Percentiles rank a stretch among this genome's conserved stretches.
phyloP scores from a whole-genome alignment of 805 yeast genomes.

The Wickerhamiella azyma region DNA sequence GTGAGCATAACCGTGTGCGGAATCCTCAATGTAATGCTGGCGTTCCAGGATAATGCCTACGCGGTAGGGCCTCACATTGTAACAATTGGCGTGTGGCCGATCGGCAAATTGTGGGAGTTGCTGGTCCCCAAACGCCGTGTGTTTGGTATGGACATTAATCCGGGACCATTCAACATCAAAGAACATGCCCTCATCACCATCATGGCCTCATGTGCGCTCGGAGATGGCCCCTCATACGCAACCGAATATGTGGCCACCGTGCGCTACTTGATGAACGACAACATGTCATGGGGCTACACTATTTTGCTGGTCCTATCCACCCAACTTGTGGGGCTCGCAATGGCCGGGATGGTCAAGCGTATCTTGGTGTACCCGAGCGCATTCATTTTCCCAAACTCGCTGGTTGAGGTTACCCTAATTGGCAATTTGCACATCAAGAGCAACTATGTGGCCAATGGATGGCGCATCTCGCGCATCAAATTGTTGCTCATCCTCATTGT shows the following conservation, averaged over 20 bases:
- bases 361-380: slow-evolving; percentile 49
- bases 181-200: slow-evolving; percentile 48
- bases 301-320: slow-evolving; percentile 40
- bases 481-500: slow-evolving; percentile 34
- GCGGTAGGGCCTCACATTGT: slow-evolving; percentile 40
- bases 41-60: slow-evolving; percentile 44
- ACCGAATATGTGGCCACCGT: slow-evolving; percentile 44
- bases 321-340: slow-evolving; percentile 52
- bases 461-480: slow-evolving; percentile 41
- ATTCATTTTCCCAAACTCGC: slow-evolving; percentile 59
- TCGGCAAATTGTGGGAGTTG: slow-evolving; percentile 39
- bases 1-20: slow-evolving; percentile 44
- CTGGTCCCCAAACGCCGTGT: slow-evolving; percentile 25
- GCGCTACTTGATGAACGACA: slow-evolving; percentile 33
- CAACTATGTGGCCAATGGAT: slow-evolving; percentile 43
- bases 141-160: slow-evolving; percentile 33
- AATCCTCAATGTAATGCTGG: slow-evolving; percentile 45
- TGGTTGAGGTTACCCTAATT: slow-evolving; percentile 47
- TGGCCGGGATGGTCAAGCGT: slow-evolving; percentile 49
- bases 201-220: slow-evolving; percentile 32
- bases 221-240: slow-evolving; percentile 37
- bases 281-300: slow-evolving; percentile 38
- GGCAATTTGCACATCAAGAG: slow-evolving; percentile 37
- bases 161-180: slow-evolving; percentile 48
- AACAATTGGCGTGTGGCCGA: slow-evolving; percentile 50